These are phyloP conservation scores for Ceratorhiza oryzae-sativae DNA, from an alignment of 1,284 basidiomycete genomes.

Conservation along the genomic window DNA sequence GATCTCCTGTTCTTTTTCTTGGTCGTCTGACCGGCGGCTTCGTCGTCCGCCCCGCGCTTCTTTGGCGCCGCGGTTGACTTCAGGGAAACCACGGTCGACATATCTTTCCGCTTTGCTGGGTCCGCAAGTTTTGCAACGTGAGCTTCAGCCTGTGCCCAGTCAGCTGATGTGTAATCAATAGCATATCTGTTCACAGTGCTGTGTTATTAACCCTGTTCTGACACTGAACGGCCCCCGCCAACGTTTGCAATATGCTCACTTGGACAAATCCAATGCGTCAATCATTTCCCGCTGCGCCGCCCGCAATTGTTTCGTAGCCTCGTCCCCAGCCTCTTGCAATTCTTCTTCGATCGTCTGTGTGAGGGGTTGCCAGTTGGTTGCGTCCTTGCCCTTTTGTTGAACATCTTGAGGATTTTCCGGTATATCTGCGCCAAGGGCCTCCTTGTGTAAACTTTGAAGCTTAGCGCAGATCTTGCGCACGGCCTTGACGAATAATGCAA, in stretches of 20 bases:
- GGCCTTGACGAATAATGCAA: constrained; percentile 93
- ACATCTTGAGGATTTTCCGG: constrained; percentile 43
- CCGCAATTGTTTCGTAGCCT: constrained; percentile 51
- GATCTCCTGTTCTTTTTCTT: constrained; percentile 34
- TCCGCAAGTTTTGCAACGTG: constrained; percentile 65
- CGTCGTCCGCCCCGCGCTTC: constrained; percentile 63
- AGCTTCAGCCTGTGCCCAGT: constrained; percentile 77
- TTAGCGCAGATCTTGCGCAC: constrained; percentile 84
- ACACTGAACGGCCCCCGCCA: constrained; percentile 12
- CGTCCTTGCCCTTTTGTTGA: constrained; percentile 38
- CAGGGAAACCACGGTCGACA: constrained; percentile 77
- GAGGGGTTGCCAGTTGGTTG: constrained; percentile 60
- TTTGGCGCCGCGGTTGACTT: constrained; percentile 68
- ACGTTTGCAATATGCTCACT: constrained; percentile 62
- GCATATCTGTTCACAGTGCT: constrained; percentile 65
- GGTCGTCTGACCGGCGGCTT: constrained; percentile 44
- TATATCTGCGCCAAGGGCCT: constrained; percentile 64
- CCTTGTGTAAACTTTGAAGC: constrained; percentile 83
- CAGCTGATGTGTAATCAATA: constrained; percentile 70
- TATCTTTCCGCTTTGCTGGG: constrained; percentile 54
- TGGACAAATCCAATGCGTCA: constrained; percentile 80
- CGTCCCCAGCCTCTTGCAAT: constrained; percentile 73
- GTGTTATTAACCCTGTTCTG: constrained; percentile 33
- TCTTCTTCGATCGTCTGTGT: constrained; percentile 58
- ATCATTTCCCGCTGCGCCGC: constrained; percentile 79